Base-by-base conservation (phyloP, 371 early-diverging fungal genomes). In the Mucor irregularis region DNA sequence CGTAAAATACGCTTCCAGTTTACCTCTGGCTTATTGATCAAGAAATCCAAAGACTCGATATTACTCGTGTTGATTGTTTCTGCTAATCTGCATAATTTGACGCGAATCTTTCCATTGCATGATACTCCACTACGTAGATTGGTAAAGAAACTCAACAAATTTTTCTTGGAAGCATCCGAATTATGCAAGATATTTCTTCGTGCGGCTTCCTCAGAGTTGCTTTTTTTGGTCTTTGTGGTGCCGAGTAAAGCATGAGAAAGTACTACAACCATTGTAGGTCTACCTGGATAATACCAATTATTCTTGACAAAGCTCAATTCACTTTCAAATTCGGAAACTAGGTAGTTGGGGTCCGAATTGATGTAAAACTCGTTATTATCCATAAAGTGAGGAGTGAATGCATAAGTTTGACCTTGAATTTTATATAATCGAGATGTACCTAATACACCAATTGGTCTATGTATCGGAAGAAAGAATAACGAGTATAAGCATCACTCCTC, bases 361-460 rank as follows among this genome's bases (percentile, higher is more conserved):
- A 91, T 80, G 60, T 92, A 94, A 60, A 91, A 94, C 66, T 91
- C 90, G 52, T 90, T 90, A 38, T 80, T 83, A 67, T 94, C 91
- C 88, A 93, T 89, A 60, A 94, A 94, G 46, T 91, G 86, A n/a
- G 93, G 94, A 5, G 90, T 84, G 59, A 94, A 94, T 13, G 90
- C 87, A 62, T 92, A 93, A 8, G 91, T 64, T n/a, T 85, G 83
- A 1, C 94, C 94, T 59, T 90, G 86, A 25, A 90, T 87, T 87
- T 87, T 39, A 69, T 92, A 94, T 4, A 94, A 56, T 30, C 89
- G 86, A 29, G 85, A 87, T 5, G 94, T 93, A 50, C 88, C 83
- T 29, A 94, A 66, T 3, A 90, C 85, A 45, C 94, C 89, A 25
- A 85, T 69, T 5, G 85, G 84, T 45, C 76, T 74, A 58, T 49